Base-by-base conservation (phyloP, 495 filamentous ascomycete genomes). In the Lentithecium fluviatile region DNA sequence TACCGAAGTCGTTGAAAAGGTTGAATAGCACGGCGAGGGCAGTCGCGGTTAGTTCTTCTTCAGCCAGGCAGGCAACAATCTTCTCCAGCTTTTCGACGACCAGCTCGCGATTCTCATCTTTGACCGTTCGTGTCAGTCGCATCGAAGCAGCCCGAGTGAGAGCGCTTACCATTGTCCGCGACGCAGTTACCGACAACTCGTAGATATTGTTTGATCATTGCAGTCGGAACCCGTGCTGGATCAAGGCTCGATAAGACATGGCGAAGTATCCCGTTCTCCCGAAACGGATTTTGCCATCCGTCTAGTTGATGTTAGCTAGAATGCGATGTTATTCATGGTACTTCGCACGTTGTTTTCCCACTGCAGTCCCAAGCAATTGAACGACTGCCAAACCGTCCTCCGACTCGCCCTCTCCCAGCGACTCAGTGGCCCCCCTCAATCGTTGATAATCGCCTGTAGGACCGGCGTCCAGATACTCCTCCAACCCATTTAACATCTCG, bases 1-100 rank as follows among this genome's bases (percentile, higher is more conserved):
- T 58, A 68, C 62, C 52, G 38, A 52, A 69, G 26, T 69, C 66
- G 32, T 69, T 65, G 49, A 62, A 69, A 4, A 69, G 42, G 38
- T 69, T 69, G 42, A 65, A 37, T 19, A 65, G 24, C 0, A 65
- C 66, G 2, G 53, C 62, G 20, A 69, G 40, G 37, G 57, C 45
- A n/a, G 58, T 65, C 13, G 25, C 10, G 0, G 36, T 38, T n/a
- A 69, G 43, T 0, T 62, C 52, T 17, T 51, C 32, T 10, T 32
- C 20, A 12, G 55, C 15, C 3, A 69, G 38, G 24, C 58, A 65
- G 15, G 32, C 15, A 13, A 56, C 25, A 7, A 69, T 23, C 11
- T 42, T 48, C 21, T 32, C 25, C 0, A 65, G 40, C 11, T 52
- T 10, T 11, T 58, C 15, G 4, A 45, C 25, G 12, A 50, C 57